Percentiles rank a stretch among this genome's conserved stretches.
These are phyloP conservation scores for Adenanthera pavonina DNA, from an alignment of 306 rosid genomes.

Conservation along the genomic window DNA sequence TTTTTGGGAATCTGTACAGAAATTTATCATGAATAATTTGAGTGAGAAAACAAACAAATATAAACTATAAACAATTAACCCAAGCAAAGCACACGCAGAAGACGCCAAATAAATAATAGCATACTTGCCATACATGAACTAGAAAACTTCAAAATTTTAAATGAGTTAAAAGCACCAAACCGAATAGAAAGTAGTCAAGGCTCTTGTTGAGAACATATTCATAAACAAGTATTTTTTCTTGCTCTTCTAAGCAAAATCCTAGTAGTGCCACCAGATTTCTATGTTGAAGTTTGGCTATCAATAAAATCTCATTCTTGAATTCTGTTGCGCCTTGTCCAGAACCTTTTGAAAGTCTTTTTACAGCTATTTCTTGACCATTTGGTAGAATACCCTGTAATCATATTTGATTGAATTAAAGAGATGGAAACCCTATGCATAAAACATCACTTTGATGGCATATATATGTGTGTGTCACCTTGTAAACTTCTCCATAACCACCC, in stretches of 20 bases:
- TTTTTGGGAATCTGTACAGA: not conserved
- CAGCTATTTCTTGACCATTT: not conserved
- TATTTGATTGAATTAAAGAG: too few relatives aligned
- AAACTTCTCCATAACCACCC: too few relatives aligned
- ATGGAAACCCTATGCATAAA: too few relatives aligned
- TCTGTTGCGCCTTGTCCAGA: not conserved
- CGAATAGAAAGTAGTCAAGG: not conserved
- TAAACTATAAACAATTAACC: too few relatives aligned
- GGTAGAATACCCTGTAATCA: not conserved
- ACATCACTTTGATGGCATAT: too few relatives aligned
- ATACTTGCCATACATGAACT: too few relatives aligned
- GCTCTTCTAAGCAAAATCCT: not conserved
- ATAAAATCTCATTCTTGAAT: not conserved
- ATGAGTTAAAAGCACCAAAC: not conserved
- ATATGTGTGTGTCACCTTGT: too few relatives aligned
- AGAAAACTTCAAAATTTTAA: not conserved
- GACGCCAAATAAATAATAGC: not conserved
- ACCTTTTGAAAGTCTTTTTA: not conserved
- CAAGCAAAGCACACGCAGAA: too few relatives aligned
- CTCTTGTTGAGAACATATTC: not conserved
- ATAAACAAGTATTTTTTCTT: not conserved
- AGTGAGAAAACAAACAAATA: not conserved
- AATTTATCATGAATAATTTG: not conserved
- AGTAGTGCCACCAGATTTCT: not conserved
- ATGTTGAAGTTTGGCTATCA: not conserved